Percentiles rank a stretch among this genome's conserved stretches.
Evolutionary conservation across 2,329 filamentous ascomycete species (phyloP).

Genomic region (Phialocephala sp.): DNA sequence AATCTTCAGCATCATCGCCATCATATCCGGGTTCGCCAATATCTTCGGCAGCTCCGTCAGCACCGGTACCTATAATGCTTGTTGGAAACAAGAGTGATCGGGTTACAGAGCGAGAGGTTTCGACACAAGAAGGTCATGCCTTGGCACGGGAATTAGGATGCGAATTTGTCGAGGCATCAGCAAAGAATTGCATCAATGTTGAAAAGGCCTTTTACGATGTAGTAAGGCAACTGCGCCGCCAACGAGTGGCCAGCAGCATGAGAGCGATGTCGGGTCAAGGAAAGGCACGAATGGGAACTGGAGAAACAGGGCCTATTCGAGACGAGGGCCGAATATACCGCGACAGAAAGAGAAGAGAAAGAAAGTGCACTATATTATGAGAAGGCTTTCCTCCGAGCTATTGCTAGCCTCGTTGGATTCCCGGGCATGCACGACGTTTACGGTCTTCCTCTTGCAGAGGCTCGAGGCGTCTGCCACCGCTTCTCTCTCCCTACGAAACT

Average conservation of each 20-base stretch:
- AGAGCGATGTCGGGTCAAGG: conserved; percentile 30
- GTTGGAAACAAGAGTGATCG: conserved; percentile 99
- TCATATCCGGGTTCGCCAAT: conserved; percentile 79
- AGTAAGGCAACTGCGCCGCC: conserved; percentile 84
- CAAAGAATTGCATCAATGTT: conserved; percentile 98
- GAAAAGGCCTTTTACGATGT: conserved; percentile 99
- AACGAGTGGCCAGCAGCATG: conserved; percentile 61
- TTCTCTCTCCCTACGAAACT: conserved; percentile 26
- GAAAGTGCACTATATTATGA: conserved; percentile 45
- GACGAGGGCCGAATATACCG: conserved; percentile 40
- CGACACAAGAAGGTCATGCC: conserved; percentile 92
- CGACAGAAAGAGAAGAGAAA: conserved; percentile 30
- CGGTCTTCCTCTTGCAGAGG: conserved; percentile 31
- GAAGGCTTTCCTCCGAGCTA: conserved; percentile 20
- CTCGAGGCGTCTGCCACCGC: conserved; percentile 22
- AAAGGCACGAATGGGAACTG: conserved; percentile 32
- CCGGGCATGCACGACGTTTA: conserved; percentile 32
- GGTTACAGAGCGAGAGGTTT: conserved; percentile 94
- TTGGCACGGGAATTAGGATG: conserved; percentile 91
- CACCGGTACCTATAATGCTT: conserved; percentile 90
- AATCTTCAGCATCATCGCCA: conserved; percentile 78
- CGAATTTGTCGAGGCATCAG: conserved; percentile 95
- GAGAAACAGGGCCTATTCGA: conserved; percentile 34
- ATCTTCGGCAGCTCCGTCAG: conserved; percentile 54
- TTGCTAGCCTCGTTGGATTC: conserved; percentile 17